Conservation (phyloP, 192 early-diverging fungal genomes). For the Entophlyctis luteolus region DNA sequence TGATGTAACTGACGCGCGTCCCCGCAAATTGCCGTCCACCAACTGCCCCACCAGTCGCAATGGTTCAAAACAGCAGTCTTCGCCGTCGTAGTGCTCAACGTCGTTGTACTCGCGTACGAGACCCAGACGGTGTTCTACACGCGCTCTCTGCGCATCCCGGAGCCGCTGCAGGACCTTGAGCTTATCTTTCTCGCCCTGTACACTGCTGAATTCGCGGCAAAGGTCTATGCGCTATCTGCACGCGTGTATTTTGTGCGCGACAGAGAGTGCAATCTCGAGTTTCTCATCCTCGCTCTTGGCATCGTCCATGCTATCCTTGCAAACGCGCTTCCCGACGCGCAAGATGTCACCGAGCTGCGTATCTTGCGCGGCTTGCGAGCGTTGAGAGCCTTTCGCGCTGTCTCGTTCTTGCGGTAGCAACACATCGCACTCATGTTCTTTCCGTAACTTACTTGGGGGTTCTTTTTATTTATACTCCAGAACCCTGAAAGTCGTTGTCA, state of each 20-base stretch:
- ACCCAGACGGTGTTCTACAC: background rate
- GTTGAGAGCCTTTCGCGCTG: constrained; percentile 4
- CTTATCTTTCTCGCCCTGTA: constrained; percentile 17
- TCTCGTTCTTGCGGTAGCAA: constrained; percentile 7
- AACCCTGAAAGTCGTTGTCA: constrained; percentile 43
- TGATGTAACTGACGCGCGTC: no score
- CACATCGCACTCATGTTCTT: background rate
- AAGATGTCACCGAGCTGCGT: background rate
- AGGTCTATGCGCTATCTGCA: background rate
- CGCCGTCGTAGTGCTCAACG: constrained; percentile 6
- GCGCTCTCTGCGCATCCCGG: background rate
- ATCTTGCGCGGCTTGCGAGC: background rate
- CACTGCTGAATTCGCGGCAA: constrained; percentile 11
- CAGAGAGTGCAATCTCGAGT: no score
- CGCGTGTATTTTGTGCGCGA: no score
- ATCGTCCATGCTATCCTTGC: background rate
- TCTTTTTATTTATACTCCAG: background rate
- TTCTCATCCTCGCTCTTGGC: background rate
- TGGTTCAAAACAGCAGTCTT: constrained; percentile 8
- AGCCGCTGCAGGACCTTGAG: constrained; percentile 5
- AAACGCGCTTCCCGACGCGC: background rate
- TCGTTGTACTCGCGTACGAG: constrained; percentile 4
- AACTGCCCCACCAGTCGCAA: no score
- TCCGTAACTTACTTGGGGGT: background rate
- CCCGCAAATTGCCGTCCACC: no score